These are phyloP conservation scores for Pilaira anomala DNA, from an alignment of 192 early-diverging fungal genomes.

Conservation along the genomic window DNA sequence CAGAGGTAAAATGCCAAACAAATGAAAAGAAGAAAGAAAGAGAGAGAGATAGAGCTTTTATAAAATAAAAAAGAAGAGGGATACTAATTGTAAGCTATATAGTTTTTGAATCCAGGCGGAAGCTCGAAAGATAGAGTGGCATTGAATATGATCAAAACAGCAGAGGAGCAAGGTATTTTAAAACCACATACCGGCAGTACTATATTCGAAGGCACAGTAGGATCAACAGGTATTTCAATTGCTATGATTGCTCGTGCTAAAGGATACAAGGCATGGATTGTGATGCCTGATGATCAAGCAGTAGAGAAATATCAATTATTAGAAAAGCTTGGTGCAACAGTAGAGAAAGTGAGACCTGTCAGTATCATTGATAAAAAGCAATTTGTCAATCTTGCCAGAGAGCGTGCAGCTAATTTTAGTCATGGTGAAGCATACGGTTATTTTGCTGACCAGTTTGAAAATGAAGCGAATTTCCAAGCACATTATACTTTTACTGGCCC, in stretches of 20 bases:
- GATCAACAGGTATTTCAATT: constrained; percentile 93
- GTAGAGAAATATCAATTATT: constrained; percentile 86
- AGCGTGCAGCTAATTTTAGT: constrained; percentile 67
- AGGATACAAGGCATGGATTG: constrained; percentile 91
- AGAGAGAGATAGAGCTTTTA: too few relatives aligned
- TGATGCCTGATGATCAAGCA: constrained; percentile 95
- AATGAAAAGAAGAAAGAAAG: background rate
- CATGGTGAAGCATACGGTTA: constrained; percentile 44
- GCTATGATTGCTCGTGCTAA: constrained; percentile 86
- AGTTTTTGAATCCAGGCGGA: constrained; percentile 92
- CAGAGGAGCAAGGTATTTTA: constrained; percentile 68
- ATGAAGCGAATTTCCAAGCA: constrained; percentile 73
- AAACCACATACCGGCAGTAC: constrained; percentile 69
- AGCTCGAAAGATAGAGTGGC: constrained; percentile 94
- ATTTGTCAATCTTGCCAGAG: constrained; percentile 87
- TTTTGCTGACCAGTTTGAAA: constrained; percentile 97
- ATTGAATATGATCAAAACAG: constrained; percentile 76
- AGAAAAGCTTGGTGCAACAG: constrained; percentile 77
- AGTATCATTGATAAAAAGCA: constrained; percentile 89
- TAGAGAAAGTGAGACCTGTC: constrained; percentile 88
- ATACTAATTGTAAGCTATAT: background rate
- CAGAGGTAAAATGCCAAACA: constrained; percentile 43
- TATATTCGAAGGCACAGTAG: constrained; percentile 94
- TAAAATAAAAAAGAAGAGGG: background rate
- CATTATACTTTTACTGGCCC: constrained; percentile 86